Percentiles rank a stretch among this genome's conserved stretches.
These are phyloP conservation scores for Gynochthodes officinalis DNA, from an alignment of 257 asterid genomes.

Conservation along the genomic window DNA sequence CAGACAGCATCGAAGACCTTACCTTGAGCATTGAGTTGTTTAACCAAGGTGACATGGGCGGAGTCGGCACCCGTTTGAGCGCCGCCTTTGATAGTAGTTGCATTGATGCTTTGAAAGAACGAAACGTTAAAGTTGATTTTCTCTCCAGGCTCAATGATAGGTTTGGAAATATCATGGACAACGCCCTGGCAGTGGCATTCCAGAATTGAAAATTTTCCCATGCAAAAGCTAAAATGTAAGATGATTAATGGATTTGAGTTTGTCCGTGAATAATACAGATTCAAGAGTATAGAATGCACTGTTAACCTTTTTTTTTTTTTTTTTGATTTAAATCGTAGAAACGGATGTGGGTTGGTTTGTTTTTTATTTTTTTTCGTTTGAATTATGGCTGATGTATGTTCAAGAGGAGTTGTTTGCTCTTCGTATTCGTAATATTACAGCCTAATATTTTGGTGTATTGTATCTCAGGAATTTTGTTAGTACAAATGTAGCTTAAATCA, in stretches of 20 bases:
- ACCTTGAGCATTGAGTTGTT: slow-evolving; percentile 21
- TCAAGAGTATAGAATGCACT: too few species aligned
- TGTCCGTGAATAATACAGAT: not conserved
- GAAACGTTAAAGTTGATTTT: slow-evolving; percentile 22
- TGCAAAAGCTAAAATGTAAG: too few species aligned
- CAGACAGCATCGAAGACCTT: slow-evolving; percentile 23
- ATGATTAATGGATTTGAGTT: too few species aligned
- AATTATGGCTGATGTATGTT: not conserved
- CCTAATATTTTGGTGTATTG: not conserved
- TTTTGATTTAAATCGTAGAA: not conserved
- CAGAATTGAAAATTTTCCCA: not conserved
- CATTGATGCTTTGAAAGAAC: slow-evolving; percentile 28
- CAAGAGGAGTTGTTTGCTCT: not conserved
- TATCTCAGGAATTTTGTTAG: not conserved
- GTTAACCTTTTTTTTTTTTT: not conserved
- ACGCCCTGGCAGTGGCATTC: slow-evolving; percentile 35
- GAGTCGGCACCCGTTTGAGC: slow-evolving; percentile 31
- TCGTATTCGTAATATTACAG: not conserved
- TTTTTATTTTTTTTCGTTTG: not conserved
- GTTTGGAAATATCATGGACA: slow-evolving; percentile 29
- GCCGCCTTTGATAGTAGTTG: slow-evolving; percentile 31
- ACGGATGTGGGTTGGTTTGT: too few species aligned
- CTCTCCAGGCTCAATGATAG: slow-evolving; percentile 2
- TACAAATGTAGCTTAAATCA: not conserved
- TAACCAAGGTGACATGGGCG: slow-evolving; percentile 25